A percentile compares a stretch with the other conserved stretches of the same genome.
Evolutionary conservation across 1,284 basidiomycete genomes (phyloP).

Genomic region (Cryptococcus jaspeensis): DNA sequence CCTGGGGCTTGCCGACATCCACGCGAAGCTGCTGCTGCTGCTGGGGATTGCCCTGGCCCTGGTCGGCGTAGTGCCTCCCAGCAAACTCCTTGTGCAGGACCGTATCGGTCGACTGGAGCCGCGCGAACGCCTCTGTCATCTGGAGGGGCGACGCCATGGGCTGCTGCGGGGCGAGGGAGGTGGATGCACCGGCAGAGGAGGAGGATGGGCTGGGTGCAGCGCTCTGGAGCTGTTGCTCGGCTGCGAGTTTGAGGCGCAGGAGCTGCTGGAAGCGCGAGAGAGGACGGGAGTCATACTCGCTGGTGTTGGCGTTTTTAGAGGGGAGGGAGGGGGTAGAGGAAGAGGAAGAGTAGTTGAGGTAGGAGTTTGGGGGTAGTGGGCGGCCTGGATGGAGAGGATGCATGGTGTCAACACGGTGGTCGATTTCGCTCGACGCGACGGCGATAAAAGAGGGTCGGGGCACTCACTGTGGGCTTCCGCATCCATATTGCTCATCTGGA

Average conservation of each 20-base stretch:
- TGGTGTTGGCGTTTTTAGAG: not conserved
- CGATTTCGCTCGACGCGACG: too few relatives aligned
- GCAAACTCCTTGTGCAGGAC: slow-evolving; percentile 15
- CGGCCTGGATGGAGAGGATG: too few relatives aligned
- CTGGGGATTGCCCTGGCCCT: not conserved
- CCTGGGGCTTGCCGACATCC: not conserved
- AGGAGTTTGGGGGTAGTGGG: too few relatives aligned
- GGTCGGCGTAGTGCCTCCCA: slow-evolving; percentile 3
- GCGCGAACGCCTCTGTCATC: slow-evolving; percentile 2
- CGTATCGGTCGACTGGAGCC: slow-evolving; percentile 6
- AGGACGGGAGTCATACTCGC: not conserved
- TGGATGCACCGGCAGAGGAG: too few relatives aligned
- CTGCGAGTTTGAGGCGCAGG: slow-evolving; percentile 11
- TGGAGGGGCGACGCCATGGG: not conserved
- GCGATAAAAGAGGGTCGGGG: too few relatives aligned
- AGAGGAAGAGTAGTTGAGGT: not conserved
- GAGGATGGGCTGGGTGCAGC: not conserved
- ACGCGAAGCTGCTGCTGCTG: slow-evolving; percentile 1
- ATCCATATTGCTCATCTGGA: too few relatives aligned
- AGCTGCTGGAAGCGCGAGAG: slow-evolving; percentile 17
- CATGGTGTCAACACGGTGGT: too few relatives aligned
- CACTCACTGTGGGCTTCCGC: too few relatives aligned
- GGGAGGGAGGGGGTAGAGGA: not conserved
- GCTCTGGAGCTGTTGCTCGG: slow-evolving; percentile 3
- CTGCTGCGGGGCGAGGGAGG: too few relatives aligned